A percentile compares a stretch with the other conserved stretches of the same genome.
These are phyloP conservation scores for Styphnolobium japonicum DNA, from an alignment of 306 rosid species.

Conservation along the genomic window DNA sequence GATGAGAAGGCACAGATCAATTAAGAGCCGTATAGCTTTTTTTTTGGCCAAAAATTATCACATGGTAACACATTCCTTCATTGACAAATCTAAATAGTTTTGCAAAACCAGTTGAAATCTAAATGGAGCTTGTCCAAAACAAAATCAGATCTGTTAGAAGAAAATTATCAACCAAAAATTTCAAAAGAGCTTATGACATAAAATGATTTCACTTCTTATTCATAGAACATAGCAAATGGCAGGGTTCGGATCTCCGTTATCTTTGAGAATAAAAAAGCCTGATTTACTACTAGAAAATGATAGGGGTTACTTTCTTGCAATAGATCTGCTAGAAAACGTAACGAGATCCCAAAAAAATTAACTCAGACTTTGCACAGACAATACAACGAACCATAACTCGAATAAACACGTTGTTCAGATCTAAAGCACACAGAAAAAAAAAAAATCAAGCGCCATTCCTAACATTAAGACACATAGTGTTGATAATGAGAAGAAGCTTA, in stretches of 20 bases:
- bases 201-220: not conserved
- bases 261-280: not conserved
- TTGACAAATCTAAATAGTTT: not conserved
- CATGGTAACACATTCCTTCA: not conserved
- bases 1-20: not conserved
- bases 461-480: no score
- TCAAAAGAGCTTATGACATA: not conserved
- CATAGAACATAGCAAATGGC: not conserved
- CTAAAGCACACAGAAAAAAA: not conserved
- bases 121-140: not conserved
- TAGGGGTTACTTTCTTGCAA: no score
- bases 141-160: not conserved
- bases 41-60: no score
- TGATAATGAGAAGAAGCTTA: no score
- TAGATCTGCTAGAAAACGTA: not conserved
- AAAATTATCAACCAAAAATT: not conserved
- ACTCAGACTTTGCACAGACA: not conserved
- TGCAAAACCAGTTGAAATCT: not conserved
- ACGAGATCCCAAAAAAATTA: not conserved
- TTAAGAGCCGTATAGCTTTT: no score
- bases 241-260: not conserved
- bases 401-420: not conserved
- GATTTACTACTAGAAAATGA: not conserved
- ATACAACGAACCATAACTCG: not conserved
- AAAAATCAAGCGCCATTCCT: not conserved